Percentiles rank a stretch among this genome's conserved stretches.
These are phyloP conservation scores for Diaporthe destruens DNA, from an alignment of 2,329 filamentous ascomycete species.

Conservation along the genomic window DNA sequence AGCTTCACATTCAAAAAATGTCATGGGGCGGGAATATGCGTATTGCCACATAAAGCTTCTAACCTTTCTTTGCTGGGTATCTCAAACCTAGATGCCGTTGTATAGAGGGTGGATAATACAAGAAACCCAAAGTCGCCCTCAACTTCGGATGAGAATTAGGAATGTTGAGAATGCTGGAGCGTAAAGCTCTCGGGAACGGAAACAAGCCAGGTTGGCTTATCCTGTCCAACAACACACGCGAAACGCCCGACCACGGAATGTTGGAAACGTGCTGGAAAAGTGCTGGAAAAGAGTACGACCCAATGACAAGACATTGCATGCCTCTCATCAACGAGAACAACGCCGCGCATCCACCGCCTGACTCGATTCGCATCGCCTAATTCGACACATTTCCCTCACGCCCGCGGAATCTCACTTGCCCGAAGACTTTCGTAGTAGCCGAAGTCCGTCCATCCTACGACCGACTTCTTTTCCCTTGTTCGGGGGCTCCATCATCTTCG, in stretches of 20 bases:
- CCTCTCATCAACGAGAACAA: background rate
- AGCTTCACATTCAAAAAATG: background rate
- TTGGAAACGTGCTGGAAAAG: background rate
- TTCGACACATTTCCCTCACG: constrained; percentile 17
- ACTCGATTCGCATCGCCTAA: constrained; percentile 23
- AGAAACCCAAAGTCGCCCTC: constrained; percentile 16
- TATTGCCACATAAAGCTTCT: constrained; percentile 8
- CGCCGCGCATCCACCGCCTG: background rate
- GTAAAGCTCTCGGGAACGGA: constrained; percentile 15
- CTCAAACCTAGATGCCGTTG: constrained; percentile 30
- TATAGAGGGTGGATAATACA: constrained; percentile 4
- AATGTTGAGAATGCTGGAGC: constrained; percentile 8
- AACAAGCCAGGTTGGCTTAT: background rate
- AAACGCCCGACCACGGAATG: constrained; percentile 21
- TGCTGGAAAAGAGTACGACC: background rate
- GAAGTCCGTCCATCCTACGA: constrained; percentile 31
- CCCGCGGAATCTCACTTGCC: background rate
- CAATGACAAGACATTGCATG: background rate
- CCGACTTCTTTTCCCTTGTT: constrained; percentile 25
- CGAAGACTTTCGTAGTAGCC: background rate
- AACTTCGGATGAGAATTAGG: constrained; percentile 10
- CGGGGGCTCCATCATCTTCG: background rate
- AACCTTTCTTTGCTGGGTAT: constrained; percentile 19
- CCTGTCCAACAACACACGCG: constrained; percentile 1
- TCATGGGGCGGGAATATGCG: background rate